These are phyloP conservation scores for Aspergillus tubingensis DNA, from an alignment of 2,329 filamentous ascomycete genomes.

Conservation along the genomic window DNA sequence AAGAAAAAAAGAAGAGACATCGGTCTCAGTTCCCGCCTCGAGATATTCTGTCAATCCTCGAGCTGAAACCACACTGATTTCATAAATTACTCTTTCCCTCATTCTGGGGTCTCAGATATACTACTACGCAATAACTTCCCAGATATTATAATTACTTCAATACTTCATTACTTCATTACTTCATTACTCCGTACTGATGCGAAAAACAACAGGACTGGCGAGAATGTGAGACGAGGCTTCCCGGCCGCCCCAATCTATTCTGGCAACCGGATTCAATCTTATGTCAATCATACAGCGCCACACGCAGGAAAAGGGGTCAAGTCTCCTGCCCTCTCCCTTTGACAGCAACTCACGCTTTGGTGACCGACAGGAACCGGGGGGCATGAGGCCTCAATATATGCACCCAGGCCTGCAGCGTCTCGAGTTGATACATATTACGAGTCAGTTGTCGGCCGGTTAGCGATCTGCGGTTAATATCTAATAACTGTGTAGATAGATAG, in stretches of 20 bases:
- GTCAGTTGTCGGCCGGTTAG: neutral
- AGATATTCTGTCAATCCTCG: neutral
- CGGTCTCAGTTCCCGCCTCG: no score
- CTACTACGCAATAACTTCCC: neutral
- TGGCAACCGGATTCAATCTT: constrained; percentile 12
- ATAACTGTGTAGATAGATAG: neutral
- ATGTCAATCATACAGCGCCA: constrained; percentile 21
- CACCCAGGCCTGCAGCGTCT: neutral
- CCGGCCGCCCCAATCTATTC: constrained; percentile 5
- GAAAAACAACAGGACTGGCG: neutral
- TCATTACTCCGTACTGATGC: neutral
- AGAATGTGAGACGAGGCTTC: constrained; percentile 16
- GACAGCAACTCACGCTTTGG: constrained; percentile 1
- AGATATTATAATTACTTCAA: neutral
- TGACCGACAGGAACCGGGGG: neutral
- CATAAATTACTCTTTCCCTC: neutral
- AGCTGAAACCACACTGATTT: neutral
- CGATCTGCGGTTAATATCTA: constrained; percentile 1
- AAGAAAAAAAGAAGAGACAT: no score
- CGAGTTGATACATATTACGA: neutral
- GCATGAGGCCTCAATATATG: constrained; percentile 4
- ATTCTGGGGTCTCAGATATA: constrained; percentile 6
- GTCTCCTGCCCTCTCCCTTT: neutral
- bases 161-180: no score
- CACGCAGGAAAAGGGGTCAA: constrained; percentile 14